Percentiles rank a stretch among this genome's conserved stretches.
phyloP scores from a whole-genome alignment of 192 early-diverging fungal genomes.

The Chytriomyces hyalinus region DNA sequence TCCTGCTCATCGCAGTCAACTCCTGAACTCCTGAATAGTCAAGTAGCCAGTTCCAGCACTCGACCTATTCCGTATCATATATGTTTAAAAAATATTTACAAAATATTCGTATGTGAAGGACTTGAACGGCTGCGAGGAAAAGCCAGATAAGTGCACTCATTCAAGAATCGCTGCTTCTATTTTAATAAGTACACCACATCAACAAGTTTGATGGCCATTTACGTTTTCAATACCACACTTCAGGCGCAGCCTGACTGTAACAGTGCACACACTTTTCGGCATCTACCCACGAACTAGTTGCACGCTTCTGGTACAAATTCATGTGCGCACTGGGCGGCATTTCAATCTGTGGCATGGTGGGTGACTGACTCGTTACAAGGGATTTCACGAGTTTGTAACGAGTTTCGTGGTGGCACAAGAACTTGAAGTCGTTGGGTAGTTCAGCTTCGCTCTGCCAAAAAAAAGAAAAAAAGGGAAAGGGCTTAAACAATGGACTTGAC shows the following conservation, averaged over 20 bases:
- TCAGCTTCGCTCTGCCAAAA: constrained; percentile 19
- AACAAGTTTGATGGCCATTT: not conserved
- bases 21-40: no score
- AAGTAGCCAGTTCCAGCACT: no score
- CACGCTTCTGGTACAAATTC: constrained; percentile 2
- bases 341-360: constrained; percentile 10
- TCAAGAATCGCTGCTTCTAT: not conserved
- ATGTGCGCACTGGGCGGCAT: constrained; percentile 30
- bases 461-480: not conserved
- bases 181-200: not conserved
- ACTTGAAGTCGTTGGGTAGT: constrained; percentile 26
- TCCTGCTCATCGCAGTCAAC: no score
- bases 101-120: no score
- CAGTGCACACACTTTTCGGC: constrained; percentile 16
- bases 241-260: constrained; percentile 21
- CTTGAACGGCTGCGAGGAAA: no score
- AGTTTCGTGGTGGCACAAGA: constrained; percentile 25
- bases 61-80: no score
- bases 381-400: constrained; percentile 13
- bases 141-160: not conserved
- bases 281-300: constrained; percentile 7
- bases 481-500: not conserved
- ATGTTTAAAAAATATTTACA: no score
- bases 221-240: constrained; percentile 17
- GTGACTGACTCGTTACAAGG: not conserved